These are phyloP conservation scores for Leishmania major DNA, from an alignment of 208 protist genomes.

Conservation along the genomic window DNA sequence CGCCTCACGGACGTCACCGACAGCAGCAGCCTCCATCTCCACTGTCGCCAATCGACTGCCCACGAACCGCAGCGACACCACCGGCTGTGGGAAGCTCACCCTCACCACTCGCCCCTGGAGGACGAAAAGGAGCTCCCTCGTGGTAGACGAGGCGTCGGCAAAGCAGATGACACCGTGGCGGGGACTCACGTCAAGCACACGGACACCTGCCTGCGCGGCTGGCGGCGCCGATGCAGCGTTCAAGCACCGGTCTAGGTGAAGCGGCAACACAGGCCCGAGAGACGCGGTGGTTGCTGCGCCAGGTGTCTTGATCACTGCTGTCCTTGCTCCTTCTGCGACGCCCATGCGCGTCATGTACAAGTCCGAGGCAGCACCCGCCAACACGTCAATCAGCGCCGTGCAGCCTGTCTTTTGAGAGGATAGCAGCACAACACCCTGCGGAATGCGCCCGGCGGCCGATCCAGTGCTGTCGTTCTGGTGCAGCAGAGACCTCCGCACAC, in stretches of 20 bases:
- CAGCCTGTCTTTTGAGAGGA: conserved; percentile 15
- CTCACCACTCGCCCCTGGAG: conserved; percentile 33
- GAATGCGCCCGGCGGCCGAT: not conserved
- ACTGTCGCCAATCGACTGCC: conserved; percentile 13
- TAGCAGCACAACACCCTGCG: conserved; percentile 21
- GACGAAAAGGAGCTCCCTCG: conserved; percentile 15
- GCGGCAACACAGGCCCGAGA: conserved; percentile 13
- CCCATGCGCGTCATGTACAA: conserved; percentile 23
- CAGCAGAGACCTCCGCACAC: conserved; percentile 1
- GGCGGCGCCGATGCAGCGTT: conserved; percentile 1
- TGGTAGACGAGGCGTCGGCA: not conserved
- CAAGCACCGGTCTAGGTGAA: conserved; percentile 26
- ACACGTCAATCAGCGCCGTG: conserved; percentile 28
- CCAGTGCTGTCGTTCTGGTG: not conserved
- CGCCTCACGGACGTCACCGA: not conserved
- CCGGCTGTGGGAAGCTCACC: conserved; percentile 33
- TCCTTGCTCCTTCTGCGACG: not conserved
- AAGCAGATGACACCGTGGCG: conserved; percentile 25
- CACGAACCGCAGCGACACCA: conserved; percentile 31
- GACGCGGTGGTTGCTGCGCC: no score
- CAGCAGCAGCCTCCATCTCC: conserved; percentile 8
- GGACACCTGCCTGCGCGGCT: not conserved
- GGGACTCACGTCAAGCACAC: conserved; percentile 23
- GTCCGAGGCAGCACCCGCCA: conserved; percentile 29
- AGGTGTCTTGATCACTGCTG: not conserved